A percentile compares a stretch with the other conserved stretches of the same genome.
These are phyloP conservation scores for Tagetes patula DNA, from an alignment of 129 eudicot species.

Conservation along the genomic window DNA sequence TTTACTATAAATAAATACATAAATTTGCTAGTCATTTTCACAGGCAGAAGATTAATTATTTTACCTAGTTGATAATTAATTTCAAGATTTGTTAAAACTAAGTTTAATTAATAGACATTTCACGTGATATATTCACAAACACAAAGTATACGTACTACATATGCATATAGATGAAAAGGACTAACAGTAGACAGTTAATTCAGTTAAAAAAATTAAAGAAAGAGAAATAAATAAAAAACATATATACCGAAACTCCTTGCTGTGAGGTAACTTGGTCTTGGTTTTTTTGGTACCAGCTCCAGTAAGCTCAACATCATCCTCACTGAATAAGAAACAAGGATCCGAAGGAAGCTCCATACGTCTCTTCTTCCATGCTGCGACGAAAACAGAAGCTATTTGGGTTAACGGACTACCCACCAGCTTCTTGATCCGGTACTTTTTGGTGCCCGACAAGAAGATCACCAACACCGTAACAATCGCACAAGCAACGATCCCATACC, in stretches of 20 bases:
- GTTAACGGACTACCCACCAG: constrained; percentile 89
- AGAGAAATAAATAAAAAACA: background rate
- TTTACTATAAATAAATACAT: background rate
- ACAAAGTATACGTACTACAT: background rate
- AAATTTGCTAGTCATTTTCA: constrained; percentile 22
- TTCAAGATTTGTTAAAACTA: background rate
- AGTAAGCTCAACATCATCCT: constrained; percentile 41
- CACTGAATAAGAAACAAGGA: constrained; percentile 43
- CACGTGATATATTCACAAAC: no score
- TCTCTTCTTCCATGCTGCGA: constrained; percentile 81
- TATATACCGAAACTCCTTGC: constrained; percentile 73
- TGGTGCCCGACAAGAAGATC: constrained; percentile 66
- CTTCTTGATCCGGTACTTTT: constrained; percentile 76
- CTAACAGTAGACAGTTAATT: constrained; percentile 18
- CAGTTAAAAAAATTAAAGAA: constrained; percentile 20
- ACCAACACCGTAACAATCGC: constrained; percentile 54
- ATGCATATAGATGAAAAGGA: background rate
- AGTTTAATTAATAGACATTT: no score
- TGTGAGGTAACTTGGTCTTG: constrained; percentile 74
- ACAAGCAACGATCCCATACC: constrained; percentile 78
- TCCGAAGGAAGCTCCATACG: constrained; percentile 63
- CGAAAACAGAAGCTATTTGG: constrained; percentile 73
- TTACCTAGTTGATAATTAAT: constrained; percentile 10
- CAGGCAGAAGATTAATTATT: background rate
- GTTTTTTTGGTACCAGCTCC: constrained; percentile 39